Percentiles rank a stretch among this genome's conserved stretches.
Evolutionary conservation across 2,329 filamentous ascomycete species (phyloP).

Genomic region (Thermothelomyces thermophilus): DNA sequence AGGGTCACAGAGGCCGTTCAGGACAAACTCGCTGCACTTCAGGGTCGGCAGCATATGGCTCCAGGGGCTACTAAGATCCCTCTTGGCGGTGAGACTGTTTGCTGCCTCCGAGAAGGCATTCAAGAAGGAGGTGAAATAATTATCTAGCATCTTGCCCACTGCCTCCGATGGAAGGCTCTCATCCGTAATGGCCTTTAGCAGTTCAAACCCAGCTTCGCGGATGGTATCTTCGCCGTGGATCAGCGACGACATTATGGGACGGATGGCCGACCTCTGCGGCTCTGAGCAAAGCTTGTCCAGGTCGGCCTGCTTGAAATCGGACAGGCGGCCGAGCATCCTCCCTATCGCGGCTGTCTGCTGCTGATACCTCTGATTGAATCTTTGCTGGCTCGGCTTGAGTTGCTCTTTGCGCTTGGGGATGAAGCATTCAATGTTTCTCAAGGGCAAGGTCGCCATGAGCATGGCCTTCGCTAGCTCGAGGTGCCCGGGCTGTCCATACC

Average conservation of each 20-base stretch:
- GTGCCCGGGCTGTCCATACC: slow-evolving; percentile 45
- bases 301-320: slow-evolving; percentile 65
- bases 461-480: slow-evolving; percentile 69
- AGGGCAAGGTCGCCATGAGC: slow-evolving; percentile 60
- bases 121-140: slow-evolving; percentile 40
- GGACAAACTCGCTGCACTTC: slow-evolving; percentile 50
- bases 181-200: slow-evolving; percentile 75
- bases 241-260: slow-evolving; percentile 69
- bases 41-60: slow-evolving; percentile 51
- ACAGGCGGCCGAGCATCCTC: slow-evolving; percentile 69
- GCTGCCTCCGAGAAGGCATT: slow-evolving; percentile 39
- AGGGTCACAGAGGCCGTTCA: slow-evolving; percentile 51
- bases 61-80: slow-evolving; percentile 42
- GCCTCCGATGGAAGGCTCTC: slow-evolving; percentile 51
- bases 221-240: slow-evolving; percentile 75
- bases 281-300: slow-evolving; percentile 64
- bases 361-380: slow-evolving; percentile 61
- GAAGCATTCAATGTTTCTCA: slow-evolving; percentile 73
- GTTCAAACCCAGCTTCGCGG: slow-evolving; percentile 70
- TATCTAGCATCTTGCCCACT: slow-evolving; percentile 39
- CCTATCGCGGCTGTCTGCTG: slow-evolving; percentile 54
- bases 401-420: slow-evolving; percentile 44
- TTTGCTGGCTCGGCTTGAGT: slow-evolving; percentile 45
- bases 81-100: slow-evolving; percentile 35
- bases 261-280: slow-evolving; percentile 53